A percentile compares a stretch with the other conserved stretches of the same genome.
Conservation (phyloP, 2,329 filamentous ascomycete genomes). For the Microdochium nivale region DNA sequence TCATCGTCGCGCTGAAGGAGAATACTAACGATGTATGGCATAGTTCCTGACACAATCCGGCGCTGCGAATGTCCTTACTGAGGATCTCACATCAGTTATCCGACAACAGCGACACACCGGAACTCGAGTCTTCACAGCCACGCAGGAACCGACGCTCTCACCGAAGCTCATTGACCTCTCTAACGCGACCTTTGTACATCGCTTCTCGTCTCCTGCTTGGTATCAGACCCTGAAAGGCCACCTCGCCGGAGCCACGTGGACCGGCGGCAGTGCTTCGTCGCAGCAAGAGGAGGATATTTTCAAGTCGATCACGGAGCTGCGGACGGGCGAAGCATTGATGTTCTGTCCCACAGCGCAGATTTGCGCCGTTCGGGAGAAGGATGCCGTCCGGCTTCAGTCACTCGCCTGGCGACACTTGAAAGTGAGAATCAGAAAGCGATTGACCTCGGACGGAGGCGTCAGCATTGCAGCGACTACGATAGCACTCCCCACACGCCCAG, state of each 20-base stretch:
- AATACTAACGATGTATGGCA: not conserved
- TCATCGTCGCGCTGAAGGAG: not conserved
- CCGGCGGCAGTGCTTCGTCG: not conserved
- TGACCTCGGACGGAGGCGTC: not conserved
- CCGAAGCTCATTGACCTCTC: constrained; percentile 62
- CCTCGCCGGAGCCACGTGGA: constrained; percentile 31
- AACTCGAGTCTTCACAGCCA: constrained; percentile 60
- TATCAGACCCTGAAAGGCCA: constrained; percentile 32
- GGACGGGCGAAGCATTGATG: not conserved
- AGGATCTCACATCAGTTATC: constrained; percentile 32
- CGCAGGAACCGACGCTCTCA: constrained; percentile 68
- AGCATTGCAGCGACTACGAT: not conserved
- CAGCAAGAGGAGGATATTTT: not conserved
- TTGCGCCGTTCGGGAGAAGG: not conserved
- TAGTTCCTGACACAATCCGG: not conserved
- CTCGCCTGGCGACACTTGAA: not conserved
- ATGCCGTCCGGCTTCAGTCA: not conserved
- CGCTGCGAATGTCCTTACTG: not conserved
- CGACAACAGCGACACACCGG: constrained; percentile 65
- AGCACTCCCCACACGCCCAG: not conserved
- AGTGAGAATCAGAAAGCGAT: not conserved
- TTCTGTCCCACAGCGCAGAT: not conserved
- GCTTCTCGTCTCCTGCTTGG: constrained; percentile 62
- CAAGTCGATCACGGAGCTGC: not conserved
- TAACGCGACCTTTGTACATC: constrained; percentile 62